phyloP scores from a whole-genome alignment of 306 rosid species.

The Rosa chinensis region DNA sequence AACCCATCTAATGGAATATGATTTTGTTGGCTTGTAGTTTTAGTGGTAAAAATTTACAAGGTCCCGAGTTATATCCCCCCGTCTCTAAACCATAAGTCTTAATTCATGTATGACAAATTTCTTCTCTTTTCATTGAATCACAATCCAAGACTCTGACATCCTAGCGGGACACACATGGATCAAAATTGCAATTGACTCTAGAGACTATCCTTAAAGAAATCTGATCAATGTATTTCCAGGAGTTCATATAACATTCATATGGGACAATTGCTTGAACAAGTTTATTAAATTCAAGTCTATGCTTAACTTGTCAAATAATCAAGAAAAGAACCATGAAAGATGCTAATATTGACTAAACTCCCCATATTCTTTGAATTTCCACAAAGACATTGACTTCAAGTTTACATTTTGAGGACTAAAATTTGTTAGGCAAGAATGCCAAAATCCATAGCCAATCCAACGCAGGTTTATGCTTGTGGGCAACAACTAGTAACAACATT shows the following conservation, averaged over 20 bases:
- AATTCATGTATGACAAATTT: not conserved
- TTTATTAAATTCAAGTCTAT: not conserved
- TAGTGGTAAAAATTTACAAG: not conserved
- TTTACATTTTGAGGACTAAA: slow-evolving; percentile 21
- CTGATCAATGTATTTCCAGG: not conserved
- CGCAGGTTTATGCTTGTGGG: not conserved
- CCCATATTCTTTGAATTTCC: slow-evolving; percentile 21
- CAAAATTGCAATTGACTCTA: not conserved
- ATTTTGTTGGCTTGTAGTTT: not conserved
- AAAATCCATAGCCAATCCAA: slow-evolving; percentile 4
- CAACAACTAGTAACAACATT: not conserved
- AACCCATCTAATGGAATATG: not conserved
- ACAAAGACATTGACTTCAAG: slow-evolving; percentile 16
- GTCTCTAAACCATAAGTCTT: not conserved
- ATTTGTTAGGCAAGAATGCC: slow-evolving; percentile 17
- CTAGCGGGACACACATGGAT: not conserved
- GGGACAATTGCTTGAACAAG: not conserved
- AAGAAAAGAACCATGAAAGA: slow-evolving; percentile 7
- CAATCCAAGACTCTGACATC: not conserved
- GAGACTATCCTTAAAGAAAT: not conserved
- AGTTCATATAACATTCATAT: not conserved
- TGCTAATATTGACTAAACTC: not conserved
- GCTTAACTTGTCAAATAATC: slow-evolving; percentile 22
- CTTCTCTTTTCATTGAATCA: not conserved
- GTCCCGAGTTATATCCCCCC: not conserved